Conservation (phyloP, 2,329 filamentous ascomycete species). For the Penicillium sp. region DNA sequence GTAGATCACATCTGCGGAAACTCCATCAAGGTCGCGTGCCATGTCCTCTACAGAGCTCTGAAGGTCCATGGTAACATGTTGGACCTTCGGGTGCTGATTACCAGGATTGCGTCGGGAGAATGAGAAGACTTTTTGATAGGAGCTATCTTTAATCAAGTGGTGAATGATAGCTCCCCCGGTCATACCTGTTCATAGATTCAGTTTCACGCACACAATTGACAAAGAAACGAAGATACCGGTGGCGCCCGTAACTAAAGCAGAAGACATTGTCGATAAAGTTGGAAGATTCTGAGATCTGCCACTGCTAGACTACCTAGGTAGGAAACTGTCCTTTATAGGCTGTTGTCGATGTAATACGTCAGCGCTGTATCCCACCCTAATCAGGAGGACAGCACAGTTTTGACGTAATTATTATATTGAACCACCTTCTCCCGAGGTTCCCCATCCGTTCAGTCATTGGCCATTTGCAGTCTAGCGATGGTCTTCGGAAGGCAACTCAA, state of each 20-base stretch:
- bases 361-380: neutral
- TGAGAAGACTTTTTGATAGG: constrained; percentile 41
- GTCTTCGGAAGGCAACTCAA: no score
- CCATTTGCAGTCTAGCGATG: neutral
- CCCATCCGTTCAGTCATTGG: neutral
- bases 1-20: constrained; percentile 43
- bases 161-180: constrained; percentile 41
- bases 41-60: constrained; percentile 34
- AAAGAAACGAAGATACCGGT: neutral
- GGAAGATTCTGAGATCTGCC: neutral
- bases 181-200: constrained; percentile 34
- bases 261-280: neutral
- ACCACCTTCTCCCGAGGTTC: neutral
- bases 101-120: constrained; percentile 43
- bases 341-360: neutral
- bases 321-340: neutral
- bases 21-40: constrained; percentile 35
- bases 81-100: constrained; percentile 34
- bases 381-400: neutral
- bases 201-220: neutral
- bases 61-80: constrained; percentile 42
- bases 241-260: neutral
- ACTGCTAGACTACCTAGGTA: neutral
- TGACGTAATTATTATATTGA: neutral
- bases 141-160: constrained; percentile 35